phyloP scores from a whole-genome alignment of 2,329 filamentous ascomycete species.

The Claviceps arundinis region DNA sequence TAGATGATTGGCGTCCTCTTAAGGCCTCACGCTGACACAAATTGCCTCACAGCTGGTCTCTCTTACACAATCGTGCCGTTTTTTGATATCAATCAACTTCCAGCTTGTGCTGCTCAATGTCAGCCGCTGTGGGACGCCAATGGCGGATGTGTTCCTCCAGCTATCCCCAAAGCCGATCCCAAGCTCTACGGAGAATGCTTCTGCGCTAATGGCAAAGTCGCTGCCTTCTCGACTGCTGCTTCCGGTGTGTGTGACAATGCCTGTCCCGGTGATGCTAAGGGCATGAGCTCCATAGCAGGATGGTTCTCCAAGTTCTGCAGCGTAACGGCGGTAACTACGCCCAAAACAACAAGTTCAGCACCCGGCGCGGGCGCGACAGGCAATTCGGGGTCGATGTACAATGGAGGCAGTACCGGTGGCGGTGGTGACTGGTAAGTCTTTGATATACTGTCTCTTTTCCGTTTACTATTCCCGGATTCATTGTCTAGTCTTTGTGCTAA shows the following conservation, averaged over 20 bases:
- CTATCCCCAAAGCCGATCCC: slow-evolving; percentile 31
- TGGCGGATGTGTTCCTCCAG: slow-evolving; percentile 52
- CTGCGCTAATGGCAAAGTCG: slow-evolving; percentile 50
- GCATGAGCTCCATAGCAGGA: slow-evolving; percentile 42
- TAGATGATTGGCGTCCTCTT: background rate
- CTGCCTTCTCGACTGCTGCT: slow-evolving; percentile 37
- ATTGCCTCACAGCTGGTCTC: slow-evolving; percentile 2
- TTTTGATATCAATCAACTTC: slow-evolving; percentile 31
- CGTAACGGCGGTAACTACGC: slow-evolving; percentile 18
- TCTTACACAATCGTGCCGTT: slow-evolving; percentile 44
- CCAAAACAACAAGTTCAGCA: slow-evolving; percentile 7
- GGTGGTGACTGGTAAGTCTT: slow-evolving; percentile 32
- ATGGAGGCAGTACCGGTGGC: slow-evolving; percentile 10
- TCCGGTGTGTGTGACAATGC: slow-evolving; percentile 47
- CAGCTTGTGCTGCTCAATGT: slow-evolving; percentile 48
- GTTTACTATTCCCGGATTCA: background rate
- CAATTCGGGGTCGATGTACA: slow-evolving; percentile 1
- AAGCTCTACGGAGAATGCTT: slow-evolving; percentile 56
- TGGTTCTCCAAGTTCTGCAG: slow-evolving; percentile 62
- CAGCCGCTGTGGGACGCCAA: slow-evolving; percentile 55
- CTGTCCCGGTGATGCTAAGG: slow-evolving; percentile 35
- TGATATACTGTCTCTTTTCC: background rate
- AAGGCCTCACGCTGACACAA: background rate
- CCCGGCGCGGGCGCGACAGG: slow-evolving; percentile 1
- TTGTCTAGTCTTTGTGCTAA: background rate